phyloP scores from a whole-genome alignment of 179 eudicot species.

The Pouteria campechiana region DNA sequence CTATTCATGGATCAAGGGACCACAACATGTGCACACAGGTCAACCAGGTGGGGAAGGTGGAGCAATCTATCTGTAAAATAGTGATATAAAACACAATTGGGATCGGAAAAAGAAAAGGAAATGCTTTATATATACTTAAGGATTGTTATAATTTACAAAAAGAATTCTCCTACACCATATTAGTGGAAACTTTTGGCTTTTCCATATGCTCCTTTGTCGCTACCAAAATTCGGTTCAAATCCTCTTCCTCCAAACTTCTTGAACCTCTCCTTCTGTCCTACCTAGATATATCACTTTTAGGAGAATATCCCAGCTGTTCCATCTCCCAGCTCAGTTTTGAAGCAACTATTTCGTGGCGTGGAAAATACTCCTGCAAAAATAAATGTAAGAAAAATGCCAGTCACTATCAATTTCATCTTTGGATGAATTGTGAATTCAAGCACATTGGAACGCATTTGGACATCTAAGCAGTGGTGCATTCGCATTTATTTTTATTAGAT shows the following conservation, averaged over 20 bases:
- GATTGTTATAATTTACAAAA: constrained; percentile 25
- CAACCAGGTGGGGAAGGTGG: too few species aligned
- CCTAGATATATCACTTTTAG: constrained; percentile 29
- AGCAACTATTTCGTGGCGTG: constrained; percentile 71
- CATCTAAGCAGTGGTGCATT: neutral
- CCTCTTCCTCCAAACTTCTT: constrained; percentile 11
- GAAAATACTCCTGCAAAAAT: constrained; percentile 45
- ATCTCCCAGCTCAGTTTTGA: constrained; percentile 67
- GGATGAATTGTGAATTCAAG: neutral
- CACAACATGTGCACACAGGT: too few species aligned
- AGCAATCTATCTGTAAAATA: too few species aligned
- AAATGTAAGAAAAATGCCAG: neutral
- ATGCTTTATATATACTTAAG: too few species aligned
- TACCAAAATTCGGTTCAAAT: constrained; percentile 8
- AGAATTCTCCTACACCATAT: constrained; percentile 11
- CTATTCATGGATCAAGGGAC: too few species aligned
- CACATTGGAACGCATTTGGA: neutral
- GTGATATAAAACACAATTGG: too few species aligned
- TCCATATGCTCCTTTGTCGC: constrained; percentile 19
- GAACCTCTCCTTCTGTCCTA: too few species aligned
- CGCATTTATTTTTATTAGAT: too few species aligned
- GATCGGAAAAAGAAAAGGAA: too few species aligned
- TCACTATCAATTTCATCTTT: neutral
- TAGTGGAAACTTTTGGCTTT: constrained; percentile 6
- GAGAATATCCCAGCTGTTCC: constrained; percentile 62